Conservation (phyloP, 768 basidiomycete species). For the Lactarius pseudohatsudake region DNA sequence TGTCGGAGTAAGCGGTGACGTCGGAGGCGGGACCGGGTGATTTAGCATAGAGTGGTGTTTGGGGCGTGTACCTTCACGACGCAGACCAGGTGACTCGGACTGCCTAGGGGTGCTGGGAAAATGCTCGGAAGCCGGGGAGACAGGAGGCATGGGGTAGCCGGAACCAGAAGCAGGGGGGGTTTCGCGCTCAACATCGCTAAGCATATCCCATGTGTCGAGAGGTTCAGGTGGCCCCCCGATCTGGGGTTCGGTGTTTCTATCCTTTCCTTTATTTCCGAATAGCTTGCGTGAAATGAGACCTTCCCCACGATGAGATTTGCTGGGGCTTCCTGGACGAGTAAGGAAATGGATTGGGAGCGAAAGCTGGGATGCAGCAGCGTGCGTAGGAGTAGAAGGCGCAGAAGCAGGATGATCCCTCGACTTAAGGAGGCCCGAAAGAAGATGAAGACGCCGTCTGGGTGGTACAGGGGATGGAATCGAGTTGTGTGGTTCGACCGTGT, state of each 20-base stretch:
- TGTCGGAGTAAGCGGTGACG: conserved; percentile 7
- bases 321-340: conserved; percentile 24
- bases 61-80: conserved; percentile 15
- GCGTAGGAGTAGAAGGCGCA: conserved; percentile 28
- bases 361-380: conserved; percentile 27
- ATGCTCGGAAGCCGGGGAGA: conserved; percentile 8
- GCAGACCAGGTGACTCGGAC: conserved; percentile 12
- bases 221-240: conserved; percentile 20
- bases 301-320: conserved; percentile 22
- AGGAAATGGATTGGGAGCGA: conserved; percentile 27
- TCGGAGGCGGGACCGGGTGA: conserved; percentile 14
- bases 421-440: conserved; percentile 24
- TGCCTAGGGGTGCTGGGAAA: conserved; percentile 1
- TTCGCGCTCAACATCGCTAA: conserved; percentile 24
- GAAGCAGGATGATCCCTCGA: conserved; percentile 27
- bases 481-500: conserved; percentile 1
- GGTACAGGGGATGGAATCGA: conserved; percentile 23
- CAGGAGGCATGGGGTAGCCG: neutral
- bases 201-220: conserved; percentile 29
- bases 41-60: conserved; percentile 26
- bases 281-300: conserved; percentile 24
- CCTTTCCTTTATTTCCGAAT: conserved; percentile 30
- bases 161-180: conserved; percentile 2
- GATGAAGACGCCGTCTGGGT: conserved; percentile 24
- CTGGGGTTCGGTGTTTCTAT: conserved; percentile 15